phyloP scores from a whole-genome alignment of 495 filamentous ascomycete species.

The Annulohypoxylon stygium region DNA sequence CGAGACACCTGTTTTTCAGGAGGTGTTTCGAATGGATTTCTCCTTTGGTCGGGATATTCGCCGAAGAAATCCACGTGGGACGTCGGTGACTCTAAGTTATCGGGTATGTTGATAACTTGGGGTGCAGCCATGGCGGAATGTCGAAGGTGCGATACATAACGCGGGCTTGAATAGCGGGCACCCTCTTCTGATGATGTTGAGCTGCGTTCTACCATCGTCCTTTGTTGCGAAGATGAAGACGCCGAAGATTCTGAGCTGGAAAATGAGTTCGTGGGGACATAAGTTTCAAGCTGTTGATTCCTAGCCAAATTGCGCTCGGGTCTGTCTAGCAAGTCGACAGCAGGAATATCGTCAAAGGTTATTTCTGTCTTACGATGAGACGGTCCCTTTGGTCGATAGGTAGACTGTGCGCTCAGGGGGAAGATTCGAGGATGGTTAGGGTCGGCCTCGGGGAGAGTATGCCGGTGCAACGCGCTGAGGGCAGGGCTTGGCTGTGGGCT shows the following conservation, averaged over 20 bases:
- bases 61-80: slow-evolving; percentile 26
- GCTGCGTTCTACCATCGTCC: slow-evolving; percentile 41
- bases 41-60: slow-evolving; percentile 36
- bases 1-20: slow-evolving; percentile 34
- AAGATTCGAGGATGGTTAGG: slow-evolving; percentile 25
- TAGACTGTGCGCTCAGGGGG: slow-evolving; percentile 36
- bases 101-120: slow-evolving; percentile 22
- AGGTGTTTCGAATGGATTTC: slow-evolving; percentile 38
- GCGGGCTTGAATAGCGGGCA: slow-evolving; percentile 24
- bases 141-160: slow-evolving; percentile 42
- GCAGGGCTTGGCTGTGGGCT: slow-evolving; percentile 49
- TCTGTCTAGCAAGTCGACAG: slow-evolving; percentile 24
- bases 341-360: slow-evolving; percentile 11
- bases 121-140: slow-evolving; percentile 28
- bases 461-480: slow-evolving; percentile 41
- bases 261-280: slow-evolving; percentile 47
- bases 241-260: slow-evolving; percentile 41
- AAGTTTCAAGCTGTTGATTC: slow-evolving; percentile 45
- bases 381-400: slow-evolving; percentile 43
- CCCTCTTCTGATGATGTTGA: slow-evolving; percentile 51
- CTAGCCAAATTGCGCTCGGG: slow-evolving; percentile 21
- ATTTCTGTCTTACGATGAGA: slow-evolving; percentile 32
- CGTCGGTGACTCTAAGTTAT: slow-evolving; percentile 17
- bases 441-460: slow-evolving; percentile 33
- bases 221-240: slow-evolving; percentile 49